phyloP scores from a whole-genome alignment of 768 basidiomycete genomes.

The Agaricus blazei region DNA sequence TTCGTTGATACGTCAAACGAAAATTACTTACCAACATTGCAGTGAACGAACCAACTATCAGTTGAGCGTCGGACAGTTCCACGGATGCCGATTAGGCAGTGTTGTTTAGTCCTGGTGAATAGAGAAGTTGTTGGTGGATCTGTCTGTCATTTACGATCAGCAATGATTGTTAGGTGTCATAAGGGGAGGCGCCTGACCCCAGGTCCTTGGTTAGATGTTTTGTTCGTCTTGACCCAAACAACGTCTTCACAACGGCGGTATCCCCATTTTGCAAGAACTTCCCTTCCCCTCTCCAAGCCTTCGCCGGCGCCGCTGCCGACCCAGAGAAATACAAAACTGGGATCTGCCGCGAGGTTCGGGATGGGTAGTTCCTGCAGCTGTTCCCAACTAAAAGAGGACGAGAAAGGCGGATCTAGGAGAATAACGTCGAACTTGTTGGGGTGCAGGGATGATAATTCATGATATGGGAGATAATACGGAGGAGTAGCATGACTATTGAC shows the following conservation, averaged over 20 bases:
- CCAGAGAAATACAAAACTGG: slow-evolving; percentile 94
- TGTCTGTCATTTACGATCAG: slow-evolving; percentile 40
- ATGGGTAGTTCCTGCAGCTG: slow-evolving; percentile 79
- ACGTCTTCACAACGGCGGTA: slow-evolving; percentile 95
- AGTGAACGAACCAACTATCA: slow-evolving; percentile 96
- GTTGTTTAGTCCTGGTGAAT: slow-evolving; percentile 88
- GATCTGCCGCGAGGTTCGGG: slow-evolving; percentile 80
- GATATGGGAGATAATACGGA: slow-evolving; percentile 65
- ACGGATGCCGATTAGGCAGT: slow-evolving; percentile 95
- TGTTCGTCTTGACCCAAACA: slow-evolving; percentile 97
- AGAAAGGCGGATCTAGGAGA: slow-evolving; percentile 87
- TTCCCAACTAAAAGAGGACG: slow-evolving; percentile 82
- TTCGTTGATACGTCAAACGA: not conserved
- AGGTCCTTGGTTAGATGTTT: slow-evolving; percentile 61
- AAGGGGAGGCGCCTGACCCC: slow-evolving; percentile 44
- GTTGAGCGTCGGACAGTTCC: slow-evolving; percentile 94
- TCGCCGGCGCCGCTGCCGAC: slow-evolving; percentile 88
- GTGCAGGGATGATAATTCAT: slow-evolving; percentile 49
- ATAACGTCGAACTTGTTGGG: slow-evolving; percentile 86
- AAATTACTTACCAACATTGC: slow-evolving; percentile 78
- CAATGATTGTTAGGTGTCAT: slow-evolving; percentile 1
- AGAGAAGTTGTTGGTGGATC: slow-evolving; percentile 84
- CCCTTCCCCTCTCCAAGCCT: slow-evolving; percentile 87
- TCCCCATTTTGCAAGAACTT: slow-evolving; percentile 91
- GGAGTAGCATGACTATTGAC: slow-evolving; percentile 67